Base-by-base conservation (phyloP, 352 stramenopile genomes). In the Phytopythium litorale region DNA sequence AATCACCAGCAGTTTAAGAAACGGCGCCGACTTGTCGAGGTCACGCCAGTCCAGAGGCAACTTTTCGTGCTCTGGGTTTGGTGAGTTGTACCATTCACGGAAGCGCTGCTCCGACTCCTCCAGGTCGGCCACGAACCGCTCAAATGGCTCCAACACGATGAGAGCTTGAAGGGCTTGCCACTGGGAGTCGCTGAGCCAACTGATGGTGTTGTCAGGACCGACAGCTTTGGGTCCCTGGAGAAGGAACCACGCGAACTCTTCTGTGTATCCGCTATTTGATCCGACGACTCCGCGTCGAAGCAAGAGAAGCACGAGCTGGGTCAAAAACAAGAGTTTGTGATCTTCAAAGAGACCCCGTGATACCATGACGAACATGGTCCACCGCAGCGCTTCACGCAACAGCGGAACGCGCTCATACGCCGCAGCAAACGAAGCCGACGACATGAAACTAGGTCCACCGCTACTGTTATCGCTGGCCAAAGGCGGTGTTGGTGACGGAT, bases 1-100 rank as follows among this genome's bases (percentile, higher is more conserved):
- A 37, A 99, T 83, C 7, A 98, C 91, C 12, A 99, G 71, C 56
- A 99, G 69, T 71, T 98, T 98, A 33, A 95, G 66, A 65, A 98
- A 98, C 2, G 92, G 89, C 18, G 81, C 75, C 4, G 71, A 75
- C 58, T 96, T 96, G 68, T 98, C 92, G 12, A 98, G 72, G 35
- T 98, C 91, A 12, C 91, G 81, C 92, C 91, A 98, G 60, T 97
- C 88, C 11, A 97, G 62, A 1, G 92, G 92, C 2, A 98, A 67
- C 58, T 97, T 97, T 60, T 98, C 92, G 3, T 71, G 65, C 67
- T 98, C 92, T 1, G 92, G 92, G 2, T 67, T 81, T 0, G 81
- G 71, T 0, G 79, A 76, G 62, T 97, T 96, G 72, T 96, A 98
- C 92, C 92, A 98, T 72, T 98, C 92, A 8, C 75, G 71, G 68